Base-by-base conservation (phyloP, 176 grass and related monocot genomes). In the Tillandsia leiboldiana region DNA sequence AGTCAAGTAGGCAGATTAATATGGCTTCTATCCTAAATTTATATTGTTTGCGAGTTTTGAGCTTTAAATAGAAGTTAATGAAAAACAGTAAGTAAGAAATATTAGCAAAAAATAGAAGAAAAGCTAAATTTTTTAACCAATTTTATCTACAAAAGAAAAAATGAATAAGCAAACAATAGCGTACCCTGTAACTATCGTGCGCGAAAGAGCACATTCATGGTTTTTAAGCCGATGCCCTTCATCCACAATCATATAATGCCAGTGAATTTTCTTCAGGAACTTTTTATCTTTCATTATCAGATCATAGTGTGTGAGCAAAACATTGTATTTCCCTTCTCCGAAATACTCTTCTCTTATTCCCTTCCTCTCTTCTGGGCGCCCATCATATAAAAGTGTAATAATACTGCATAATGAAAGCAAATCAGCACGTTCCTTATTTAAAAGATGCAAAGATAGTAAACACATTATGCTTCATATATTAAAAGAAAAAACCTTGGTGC, bases 191-290 rank as follows among this genome's bases (percentile, higher is more conserved):
- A 90, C 90, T 75, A 99, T 75, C 13, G 94, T 90, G 50, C 70
- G 84, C 70, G 94, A 81, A 88, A 99, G 94, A 78, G 94, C 94
- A 51, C 90, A 99, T 70, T 99, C 94, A 78, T 99, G 94, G 67
- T 99, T 99, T 90, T 99, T 99, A 77, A 99, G 78, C 51, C 94
- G 94, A 79, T 99, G 94, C 29, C 89, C 94, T 83, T 99, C 94
- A 69, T 99, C 94, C 74, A 99, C 94, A 81, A 99, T 86, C 82
- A 99, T 80, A 76, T 99, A 99, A 72, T 83, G 77, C 94, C 94
- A 99, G 77, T 93, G 51, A 93, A 93, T 84, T 77, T 99, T 99
- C 76, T 86, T 99, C 58, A 99, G 65, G 72, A 93, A 99, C 75
- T 92, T 90, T 81, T 93, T 93, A 76, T 99, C 94, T 85, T 92